Evolutionary conservation across 495 filamentous ascomycete species (phyloP).

Genomic region (Pyrenopolyporus hunteri): DNA sequence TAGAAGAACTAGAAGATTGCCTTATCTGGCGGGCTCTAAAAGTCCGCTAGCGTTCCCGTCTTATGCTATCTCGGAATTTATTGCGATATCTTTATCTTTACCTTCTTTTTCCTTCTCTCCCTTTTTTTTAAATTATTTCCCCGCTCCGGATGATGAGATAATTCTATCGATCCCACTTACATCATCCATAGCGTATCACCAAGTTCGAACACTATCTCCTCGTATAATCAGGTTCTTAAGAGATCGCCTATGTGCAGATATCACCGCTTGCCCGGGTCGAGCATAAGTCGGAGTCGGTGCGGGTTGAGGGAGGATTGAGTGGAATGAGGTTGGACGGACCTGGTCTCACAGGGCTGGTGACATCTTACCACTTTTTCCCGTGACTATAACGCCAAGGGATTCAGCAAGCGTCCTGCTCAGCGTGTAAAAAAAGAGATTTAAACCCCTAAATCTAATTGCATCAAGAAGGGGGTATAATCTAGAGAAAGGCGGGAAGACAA

Average conservation of each 20-base stretch:
- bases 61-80: not conserved
- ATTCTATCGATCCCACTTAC: constrained; percentile 2
- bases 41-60: constrained; percentile 3
- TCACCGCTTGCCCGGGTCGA: constrained; percentile 7
- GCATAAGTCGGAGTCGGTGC: constrained; percentile 7
- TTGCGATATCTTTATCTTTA: not conserved
- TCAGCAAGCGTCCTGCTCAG: not conserved
- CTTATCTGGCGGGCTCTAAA: constrained; percentile 31
- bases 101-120: not conserved
- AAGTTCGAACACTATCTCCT: not conserved
- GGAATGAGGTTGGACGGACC: not conserved
- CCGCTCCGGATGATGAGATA: not conserved
- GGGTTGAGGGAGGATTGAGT: constrained; percentile 6
- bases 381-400: constrained; percentile 1
- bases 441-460: not conserved
- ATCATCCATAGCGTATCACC: constrained; percentile 7
- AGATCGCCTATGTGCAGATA: not conserved
- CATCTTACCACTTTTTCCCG: constrained; percentile 13
- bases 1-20: constrained; percentile 30
- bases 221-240: not conserved
- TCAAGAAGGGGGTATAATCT: not conserved
- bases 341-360: constrained; percentile 20
- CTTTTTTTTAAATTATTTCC: not conserved
- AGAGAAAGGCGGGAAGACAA: not conserved
- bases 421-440: not conserved